Percentiles rank a stretch among this genome's conserved stretches.
phyloP scores from a whole-genome alignment of 495 filamentous ascomycete species.

The Tuber brumale region DNA sequence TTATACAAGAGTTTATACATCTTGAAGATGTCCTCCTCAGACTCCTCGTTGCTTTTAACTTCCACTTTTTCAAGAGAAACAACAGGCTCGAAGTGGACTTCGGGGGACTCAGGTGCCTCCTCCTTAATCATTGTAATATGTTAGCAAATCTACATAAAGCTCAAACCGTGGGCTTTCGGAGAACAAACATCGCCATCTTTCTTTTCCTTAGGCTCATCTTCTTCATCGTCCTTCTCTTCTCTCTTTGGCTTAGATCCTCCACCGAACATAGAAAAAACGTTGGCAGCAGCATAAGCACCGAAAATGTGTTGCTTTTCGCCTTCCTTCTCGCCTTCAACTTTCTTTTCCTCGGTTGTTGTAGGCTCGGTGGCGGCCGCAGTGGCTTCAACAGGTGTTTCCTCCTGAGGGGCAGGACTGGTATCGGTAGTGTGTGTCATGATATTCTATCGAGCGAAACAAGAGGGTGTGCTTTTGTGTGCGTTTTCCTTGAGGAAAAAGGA shows the following conservation, averaged over 20 bases:
- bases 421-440: conserved; percentile 30
- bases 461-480: not conserved
- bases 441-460: not conserved
- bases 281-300: conserved; percentile 47
- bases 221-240: conserved; percentile 68
- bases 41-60: conserved; percentile 96
- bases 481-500: not conserved
- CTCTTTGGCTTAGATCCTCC: conserved; percentile 75
- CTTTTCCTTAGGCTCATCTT: conserved; percentile 54
- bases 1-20: conserved; percentile 50
- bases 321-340: conserved; percentile 25
- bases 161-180: conserved; percentile 10
- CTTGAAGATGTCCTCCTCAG: conserved; percentile 95
- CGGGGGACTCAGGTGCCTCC: conserved; percentile 70
- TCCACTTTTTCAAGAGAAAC: conserved; percentile 92
- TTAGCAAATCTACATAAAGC: conserved; percentile 13
- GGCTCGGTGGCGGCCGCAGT: conserved; percentile 8
- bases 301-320: not conserved
- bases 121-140: conserved; percentile 48
- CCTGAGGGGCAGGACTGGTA: conserved; percentile 26
- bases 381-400: conserved; percentile 33
- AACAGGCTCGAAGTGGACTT: conserved; percentile 95
- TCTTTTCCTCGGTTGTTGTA: conserved; percentile 20
- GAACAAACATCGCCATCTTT: conserved; percentile 48
- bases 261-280: conserved; percentile 96